phyloP scores from a whole-genome alignment of 805 yeast species.

The Hanseniaspora lachancei region DNA sequence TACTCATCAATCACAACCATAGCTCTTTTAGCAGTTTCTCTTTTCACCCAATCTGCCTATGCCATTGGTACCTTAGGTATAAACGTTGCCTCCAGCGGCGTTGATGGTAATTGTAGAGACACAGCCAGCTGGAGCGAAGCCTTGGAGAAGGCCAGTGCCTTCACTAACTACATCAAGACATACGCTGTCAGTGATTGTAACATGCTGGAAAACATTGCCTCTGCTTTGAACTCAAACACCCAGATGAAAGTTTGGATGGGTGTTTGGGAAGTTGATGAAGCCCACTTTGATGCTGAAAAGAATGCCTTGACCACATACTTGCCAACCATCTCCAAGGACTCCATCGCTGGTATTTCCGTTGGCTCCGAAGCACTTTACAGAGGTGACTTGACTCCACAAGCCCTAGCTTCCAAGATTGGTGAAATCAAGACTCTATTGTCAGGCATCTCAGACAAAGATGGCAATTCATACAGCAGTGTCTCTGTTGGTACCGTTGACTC shows the following conservation, averaged over 20 bases:
- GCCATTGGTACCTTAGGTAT: conserved; percentile 68
- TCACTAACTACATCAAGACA: conserved; percentile 61
- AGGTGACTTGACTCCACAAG: conserved; percentile 62
- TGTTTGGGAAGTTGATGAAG: conserved; percentile 85
- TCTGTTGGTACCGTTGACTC: conserved; percentile 93
- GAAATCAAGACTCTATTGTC: conserved; percentile 48
- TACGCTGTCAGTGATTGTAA: conserved; percentile 92
- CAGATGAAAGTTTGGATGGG: conserved; percentile 63
- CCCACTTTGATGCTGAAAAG: conserved; percentile 64
- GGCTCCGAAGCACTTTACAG: conserved; percentile 96
- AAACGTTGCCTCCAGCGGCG: conserved; percentile 73
- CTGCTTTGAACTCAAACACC: conserved; percentile 69
- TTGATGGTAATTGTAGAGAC: conserved; percentile 62
- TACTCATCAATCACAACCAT: conserved; percentile 24
- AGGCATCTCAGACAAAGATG: conserved; percentile 62
- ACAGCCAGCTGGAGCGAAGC: conserved; percentile 59
- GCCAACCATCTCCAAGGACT: conserved; percentile 55
- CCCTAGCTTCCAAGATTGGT: conserved; percentile 55
- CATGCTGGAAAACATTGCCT: conserved; percentile 71
- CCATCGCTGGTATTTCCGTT: conserved; percentile 67
- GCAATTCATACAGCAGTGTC: conserved; percentile 54
- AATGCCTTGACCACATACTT: conserved; percentile 55
- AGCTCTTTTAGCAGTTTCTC: conserved; percentile 26
- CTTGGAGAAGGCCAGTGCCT: conserved; percentile 42
- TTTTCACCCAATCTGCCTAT: conserved; percentile 26